Conservation (phyloP, 805 yeast genomes). For the Metschnikowia amazonensis region DNA sequence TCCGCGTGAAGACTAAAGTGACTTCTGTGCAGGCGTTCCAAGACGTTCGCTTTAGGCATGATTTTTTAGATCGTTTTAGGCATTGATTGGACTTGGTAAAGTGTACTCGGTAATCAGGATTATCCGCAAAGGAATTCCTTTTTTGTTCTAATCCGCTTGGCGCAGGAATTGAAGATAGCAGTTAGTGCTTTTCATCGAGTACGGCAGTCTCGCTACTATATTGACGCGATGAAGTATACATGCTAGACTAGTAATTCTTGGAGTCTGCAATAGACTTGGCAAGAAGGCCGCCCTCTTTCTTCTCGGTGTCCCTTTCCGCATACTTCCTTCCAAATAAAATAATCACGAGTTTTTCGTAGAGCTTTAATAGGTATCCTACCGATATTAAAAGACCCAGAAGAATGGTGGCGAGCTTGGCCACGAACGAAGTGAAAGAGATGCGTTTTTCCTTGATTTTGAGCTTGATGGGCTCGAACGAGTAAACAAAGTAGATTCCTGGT, state of each 20-base stretch:
- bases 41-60: too few relatives aligned
- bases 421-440: slow-evolving; percentile 71
- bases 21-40: neutral
- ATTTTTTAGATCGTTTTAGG: too few relatives aligned
- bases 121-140: too few relatives aligned
- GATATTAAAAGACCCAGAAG: slow-evolving; percentile 75
- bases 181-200: neutral
- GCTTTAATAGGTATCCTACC: slow-evolving; percentile 61
- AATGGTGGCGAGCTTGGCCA: slow-evolving; percentile 74
- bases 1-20: neutral
- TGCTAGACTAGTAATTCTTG: slow-evolving; percentile 7
- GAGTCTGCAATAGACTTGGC: slow-evolving; percentile 10
- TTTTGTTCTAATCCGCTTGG: too few relatives aligned
- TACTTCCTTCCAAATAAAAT: slow-evolving; percentile 57
- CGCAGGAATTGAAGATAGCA: too few relatives aligned
- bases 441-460: slow-evolving; percentile 67
- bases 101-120: too few relatives aligned
- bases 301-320: slow-evolving; percentile 47
- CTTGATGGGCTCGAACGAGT: slow-evolving; percentile 85
- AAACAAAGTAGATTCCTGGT: slow-evolving; percentile 81
- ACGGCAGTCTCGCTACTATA: neutral
- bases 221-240: neutral
- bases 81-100: too few relatives aligned
- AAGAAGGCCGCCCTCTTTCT: slow-evolving; percentile 32
- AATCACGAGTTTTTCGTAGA: slow-evolving; percentile 51